Evolutionary conservation across 441 rosid genomes (phyloP).

Genomic region (Breynia disticha): DNA sequence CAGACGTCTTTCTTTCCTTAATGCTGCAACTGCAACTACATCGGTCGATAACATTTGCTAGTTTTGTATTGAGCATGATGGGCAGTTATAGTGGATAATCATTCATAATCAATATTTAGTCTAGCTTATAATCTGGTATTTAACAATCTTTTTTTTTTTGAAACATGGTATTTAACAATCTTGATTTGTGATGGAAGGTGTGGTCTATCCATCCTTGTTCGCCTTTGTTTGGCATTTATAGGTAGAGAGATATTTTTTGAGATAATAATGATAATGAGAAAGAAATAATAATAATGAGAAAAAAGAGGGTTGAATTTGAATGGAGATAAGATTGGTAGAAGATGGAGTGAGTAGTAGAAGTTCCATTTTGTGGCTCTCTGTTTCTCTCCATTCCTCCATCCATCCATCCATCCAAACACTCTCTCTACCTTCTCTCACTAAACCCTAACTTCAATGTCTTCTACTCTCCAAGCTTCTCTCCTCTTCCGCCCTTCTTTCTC

Average conservation of each 20-base stretch:
- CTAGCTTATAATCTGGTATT: no score
- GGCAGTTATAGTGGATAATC: no score
- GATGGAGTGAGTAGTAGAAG: background rate
- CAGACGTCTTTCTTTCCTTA: no score
- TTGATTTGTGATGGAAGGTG: no score
- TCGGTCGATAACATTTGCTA: no score
- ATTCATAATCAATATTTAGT: no score
- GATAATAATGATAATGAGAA: background rate
- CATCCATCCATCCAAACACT: background rate
- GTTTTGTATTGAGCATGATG: no score
- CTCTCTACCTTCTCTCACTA: conserved; percentile 5
- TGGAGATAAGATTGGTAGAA: conserved; percentile 24
- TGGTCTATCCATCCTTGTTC: no score
- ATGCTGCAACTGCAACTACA: no score
- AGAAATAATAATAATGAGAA: background rate
- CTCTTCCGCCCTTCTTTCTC: conserved; percentile 34
- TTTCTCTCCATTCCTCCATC: conserved; percentile 3
- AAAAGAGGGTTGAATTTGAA: conserved; percentile 36
- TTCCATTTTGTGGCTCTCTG: conserved; percentile 35
- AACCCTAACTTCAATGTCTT: conserved; percentile 48
- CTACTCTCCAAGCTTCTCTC: conserved; percentile 54
- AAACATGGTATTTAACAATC: no score
- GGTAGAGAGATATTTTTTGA: background rate
- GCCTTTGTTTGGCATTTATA: no score
- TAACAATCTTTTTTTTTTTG: no score